Evolutionary conservation across 192 early-diverging fungal genomes (phyloP).

Genomic region (Glomus cerebriforme): DNA sequence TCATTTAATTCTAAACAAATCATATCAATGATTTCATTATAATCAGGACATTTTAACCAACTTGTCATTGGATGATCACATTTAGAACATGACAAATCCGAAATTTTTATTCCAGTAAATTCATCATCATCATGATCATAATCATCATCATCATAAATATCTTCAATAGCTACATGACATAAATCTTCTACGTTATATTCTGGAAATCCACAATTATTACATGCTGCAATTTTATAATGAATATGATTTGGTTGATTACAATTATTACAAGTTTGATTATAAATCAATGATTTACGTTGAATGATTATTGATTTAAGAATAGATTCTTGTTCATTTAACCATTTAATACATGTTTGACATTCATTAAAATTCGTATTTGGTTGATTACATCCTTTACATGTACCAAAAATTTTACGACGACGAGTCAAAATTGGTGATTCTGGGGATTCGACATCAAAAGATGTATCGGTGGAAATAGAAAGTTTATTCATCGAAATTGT

Average conservation of each 20-base stretch:
- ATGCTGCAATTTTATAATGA: background rate
- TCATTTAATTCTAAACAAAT: conserved; percentile 15
- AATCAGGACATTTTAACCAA: conserved; percentile 12
- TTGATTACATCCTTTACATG: conserved; percentile 13
- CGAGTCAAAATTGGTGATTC: background rate
- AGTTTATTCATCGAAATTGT: background rate
- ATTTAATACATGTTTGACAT: background rate
- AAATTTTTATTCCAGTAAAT: background rate
- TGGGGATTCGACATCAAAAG: background rate
- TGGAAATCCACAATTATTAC: conserved; percentile 10
- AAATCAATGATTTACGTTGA: background rate
- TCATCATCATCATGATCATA: conserved; percentile 9
- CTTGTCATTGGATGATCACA: background rate
- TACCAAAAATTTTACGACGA: conserved; percentile 20
- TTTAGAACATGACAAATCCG: background rate
- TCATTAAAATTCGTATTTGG: conserved; percentile 12
- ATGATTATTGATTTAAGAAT: background rate
- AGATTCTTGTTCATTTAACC: background rate
- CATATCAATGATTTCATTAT: conserved; percentile 9
- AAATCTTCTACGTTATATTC: background rate
- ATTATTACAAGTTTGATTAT: conserved; percentile 8
- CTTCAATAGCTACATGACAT: background rate
- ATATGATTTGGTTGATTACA: conserved; percentile 21
- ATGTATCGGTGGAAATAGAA: background rate
- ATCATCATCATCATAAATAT: background rate